Evolutionary conservation across 2,329 filamentous ascomycete species (phyloP).

Genomic region (Fusarium luffae): DNA sequence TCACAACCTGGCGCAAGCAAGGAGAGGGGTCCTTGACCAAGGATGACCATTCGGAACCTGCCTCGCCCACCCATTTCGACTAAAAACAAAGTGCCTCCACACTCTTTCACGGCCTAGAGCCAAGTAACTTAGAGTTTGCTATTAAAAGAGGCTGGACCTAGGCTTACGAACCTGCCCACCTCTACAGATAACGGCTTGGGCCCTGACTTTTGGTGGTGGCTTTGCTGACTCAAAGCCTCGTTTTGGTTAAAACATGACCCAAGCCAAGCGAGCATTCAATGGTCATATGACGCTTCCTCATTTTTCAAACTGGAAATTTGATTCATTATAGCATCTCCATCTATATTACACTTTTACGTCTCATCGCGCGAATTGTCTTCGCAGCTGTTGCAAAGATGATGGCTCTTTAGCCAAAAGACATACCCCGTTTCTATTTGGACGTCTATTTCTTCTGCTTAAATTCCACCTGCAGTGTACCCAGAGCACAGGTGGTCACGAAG

Average conservation of each 20-base stretch:
- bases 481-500: slow-evolving; percentile 77
- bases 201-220: slow-evolving; percentile 18
- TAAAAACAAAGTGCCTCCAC: slow-evolving; percentile 18
- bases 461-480: slow-evolving; percentile 84
- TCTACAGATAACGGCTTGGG: slow-evolving; percentile 10
- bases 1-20: slow-evolving; percentile 36
- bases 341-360: slow-evolving; percentile 45
- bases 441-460: slow-evolving; percentile 66
- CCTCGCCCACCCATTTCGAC: slow-evolving; percentile 38
- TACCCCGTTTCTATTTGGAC: slow-evolving; percentile 20
- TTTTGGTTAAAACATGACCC: slow-evolving; percentile 20
- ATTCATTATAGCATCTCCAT: slow-evolving; percentile 25
- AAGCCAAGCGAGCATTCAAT: slow-evolving; percentile 2
- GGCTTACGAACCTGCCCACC: slow-evolving; percentile 8
- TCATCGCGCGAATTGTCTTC: slow-evolving; percentile 22
- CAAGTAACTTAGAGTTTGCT: slow-evolving; percentile 4
- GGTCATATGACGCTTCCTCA: slow-evolving; percentile 14
- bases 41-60: slow-evolving; percentile 36
- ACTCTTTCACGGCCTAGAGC: slow-evolving; percentile 14
- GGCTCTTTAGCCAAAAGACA: slow-evolving; percentile 18
- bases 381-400: slow-evolving; percentile 17
- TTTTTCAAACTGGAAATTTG: slow-evolving; percentile 7
- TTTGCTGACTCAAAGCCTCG: slow-evolving; percentile 24
- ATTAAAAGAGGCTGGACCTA: slow-evolving; percentile 18
- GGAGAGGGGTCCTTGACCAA: slow-evolving; percentile 35